Evolutionary conservation across 1,284 basidiomycete genomes (phyloP).

Genomic region (Agroathelia rolfsii): DNA sequence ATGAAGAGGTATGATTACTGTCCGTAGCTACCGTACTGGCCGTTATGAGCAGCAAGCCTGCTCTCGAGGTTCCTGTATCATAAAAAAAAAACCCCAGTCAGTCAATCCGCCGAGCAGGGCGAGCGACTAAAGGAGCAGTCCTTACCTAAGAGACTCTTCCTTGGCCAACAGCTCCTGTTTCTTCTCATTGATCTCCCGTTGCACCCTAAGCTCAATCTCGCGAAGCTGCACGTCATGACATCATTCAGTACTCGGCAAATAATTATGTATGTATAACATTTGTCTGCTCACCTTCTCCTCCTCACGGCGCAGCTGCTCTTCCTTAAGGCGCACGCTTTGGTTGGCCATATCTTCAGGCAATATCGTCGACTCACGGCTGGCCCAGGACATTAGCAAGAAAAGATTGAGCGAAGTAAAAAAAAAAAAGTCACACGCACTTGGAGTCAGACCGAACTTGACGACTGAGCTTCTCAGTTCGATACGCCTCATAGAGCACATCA

Average conservation of each 20-base stretch:
- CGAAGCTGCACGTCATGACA: constrained; percentile 51
- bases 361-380: constrained; percentile 76
- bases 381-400: constrained; percentile 14
- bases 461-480: constrained; percentile 97
- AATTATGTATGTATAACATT: constrained; percentile 1
- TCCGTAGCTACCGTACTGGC: constrained; percentile 29
- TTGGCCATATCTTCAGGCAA: constrained; percentile 93
- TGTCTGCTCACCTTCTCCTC: constrained; percentile 72
- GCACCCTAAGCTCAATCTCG: constrained; percentile 97
- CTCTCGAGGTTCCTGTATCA: constrained; percentile 73
- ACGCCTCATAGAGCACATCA: constrained; percentile 91
- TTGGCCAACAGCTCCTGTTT: constrained; percentile 92
- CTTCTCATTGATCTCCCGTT: constrained; percentile 98
- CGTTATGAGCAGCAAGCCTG: constrained; percentile 79
- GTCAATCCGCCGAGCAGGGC: constrained; percentile 6
- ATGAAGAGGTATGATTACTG: no score
- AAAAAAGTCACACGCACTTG: constrained; percentile 39
- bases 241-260: constrained; percentile 8
- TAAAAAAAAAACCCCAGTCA: constrained; percentile 9
- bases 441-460: constrained; percentile 83
- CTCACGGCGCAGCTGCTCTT: constrained; percentile 95
- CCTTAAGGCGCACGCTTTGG: constrained; percentile 94
- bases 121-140: constrained; percentile 7
- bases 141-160: constrained; percentile 79
- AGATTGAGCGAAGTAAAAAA: constrained; percentile 1